A percentile compares a stretch with the other conserved stretches of the same genome.
These are phyloP conservation scores for Xylaria nigripes DNA, from an alignment of 495 filamentous ascomycete genomes.

Conservation along the genomic window DNA sequence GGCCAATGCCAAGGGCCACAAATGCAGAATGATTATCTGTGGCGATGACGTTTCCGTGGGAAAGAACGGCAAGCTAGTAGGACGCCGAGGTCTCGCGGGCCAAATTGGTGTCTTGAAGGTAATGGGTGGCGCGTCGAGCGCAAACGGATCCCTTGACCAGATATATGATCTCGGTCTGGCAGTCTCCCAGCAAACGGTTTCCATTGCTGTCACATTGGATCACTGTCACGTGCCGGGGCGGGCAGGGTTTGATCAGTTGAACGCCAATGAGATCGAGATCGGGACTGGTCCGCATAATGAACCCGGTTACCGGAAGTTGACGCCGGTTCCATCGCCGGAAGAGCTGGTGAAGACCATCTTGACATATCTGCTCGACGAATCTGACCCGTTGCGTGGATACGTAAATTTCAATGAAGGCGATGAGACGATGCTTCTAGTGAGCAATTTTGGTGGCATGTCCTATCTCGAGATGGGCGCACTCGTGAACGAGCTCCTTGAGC, in stretches of 20 bases:
- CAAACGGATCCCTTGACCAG: slow-evolving; percentile 46
- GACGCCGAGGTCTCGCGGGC: slow-evolving; percentile 50
- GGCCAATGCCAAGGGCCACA: slow-evolving; percentile 46
- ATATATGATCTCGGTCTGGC: slow-evolving; percentile 48
- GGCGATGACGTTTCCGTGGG: slow-evolving; percentile 56
- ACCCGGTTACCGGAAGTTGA: slow-evolving; percentile 48
- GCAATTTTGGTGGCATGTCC: slow-evolving; percentile 58
- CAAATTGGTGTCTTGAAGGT: slow-evolving; percentile 42
- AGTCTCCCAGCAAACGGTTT: slow-evolving; percentile 47
- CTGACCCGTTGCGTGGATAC: slow-evolving; percentile 49
- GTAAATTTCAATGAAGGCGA: slow-evolving; percentile 48
- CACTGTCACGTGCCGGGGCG: slow-evolving; percentile 57
- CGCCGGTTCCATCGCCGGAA: slow-evolving; percentile 45
- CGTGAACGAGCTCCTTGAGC: slow-evolving; percentile 43
- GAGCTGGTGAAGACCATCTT: slow-evolving; percentile 48
- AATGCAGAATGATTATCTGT: slow-evolving; percentile 49
- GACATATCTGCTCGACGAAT: slow-evolving; percentile 46
- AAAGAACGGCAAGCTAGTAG: slow-evolving; percentile 47
- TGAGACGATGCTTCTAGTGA: slow-evolving; percentile 48
- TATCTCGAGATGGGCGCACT: slow-evolving; percentile 53
- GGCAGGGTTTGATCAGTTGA: slow-evolving; percentile 44
- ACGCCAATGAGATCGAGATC: slow-evolving; percentile 43
- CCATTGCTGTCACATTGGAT: slow-evolving; percentile 52
- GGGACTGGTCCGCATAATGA: slow-evolving; percentile 59
- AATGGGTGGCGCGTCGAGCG: slow-evolving; percentile 38